Percentiles rank a stretch among this genome's conserved stretches.
Evolutionary conservation across 2,329 filamentous ascomycete genomes (phyloP).

Genomic region (Dothistroma pini): DNA sequence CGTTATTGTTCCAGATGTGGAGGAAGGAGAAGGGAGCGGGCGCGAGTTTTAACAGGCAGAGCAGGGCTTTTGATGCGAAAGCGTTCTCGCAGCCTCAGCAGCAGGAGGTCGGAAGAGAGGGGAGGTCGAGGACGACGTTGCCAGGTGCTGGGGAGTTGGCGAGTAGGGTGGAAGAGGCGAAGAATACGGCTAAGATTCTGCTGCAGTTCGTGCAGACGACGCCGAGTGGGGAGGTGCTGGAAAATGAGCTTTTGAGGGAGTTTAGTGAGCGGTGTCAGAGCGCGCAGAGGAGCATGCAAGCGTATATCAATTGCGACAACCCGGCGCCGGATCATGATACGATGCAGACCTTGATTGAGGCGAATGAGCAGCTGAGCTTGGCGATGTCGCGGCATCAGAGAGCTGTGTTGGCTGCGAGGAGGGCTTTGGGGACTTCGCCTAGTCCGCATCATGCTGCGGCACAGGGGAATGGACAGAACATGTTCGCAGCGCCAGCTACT

Average conservation of each 20-base stretch:
- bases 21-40: conserved; percentile 67
- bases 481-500: conserved; percentile 15
- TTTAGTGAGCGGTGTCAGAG: conserved; percentile 82
- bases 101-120: neutral
- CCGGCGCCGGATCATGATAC: conserved; percentile 88
- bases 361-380: conserved; percentile 83
- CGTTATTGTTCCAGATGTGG: conserved; percentile 78
- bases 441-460: conserved; percentile 17
- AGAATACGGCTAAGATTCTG: conserved; percentile 86
- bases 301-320: conserved; percentile 75
- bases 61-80: neutral
- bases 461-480: conserved; percentile 9
- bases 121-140: conserved; percentile 25
- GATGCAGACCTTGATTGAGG: conserved; percentile 88
- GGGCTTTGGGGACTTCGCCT: conserved; percentile 35
- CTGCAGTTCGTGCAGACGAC: conserved; percentile 88
- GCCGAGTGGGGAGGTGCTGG: conserved; percentile 67
- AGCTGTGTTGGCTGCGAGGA: conserved; percentile 61
- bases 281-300: conserved; percentile 76
- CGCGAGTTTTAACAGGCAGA: conserved; percentile 10
- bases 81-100: conserved; percentile 6
- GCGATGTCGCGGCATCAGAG: conserved; percentile 82
- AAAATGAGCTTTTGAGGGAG: conserved; percentile 87
- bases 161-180: conserved; percentile 81
- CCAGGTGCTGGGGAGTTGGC: conserved; percentile 74